These are phyloP conservation scores for Blastocystis sp. DNA, from an alignment of 352 stramenopile genomes.

Conservation along the genomic window DNA sequence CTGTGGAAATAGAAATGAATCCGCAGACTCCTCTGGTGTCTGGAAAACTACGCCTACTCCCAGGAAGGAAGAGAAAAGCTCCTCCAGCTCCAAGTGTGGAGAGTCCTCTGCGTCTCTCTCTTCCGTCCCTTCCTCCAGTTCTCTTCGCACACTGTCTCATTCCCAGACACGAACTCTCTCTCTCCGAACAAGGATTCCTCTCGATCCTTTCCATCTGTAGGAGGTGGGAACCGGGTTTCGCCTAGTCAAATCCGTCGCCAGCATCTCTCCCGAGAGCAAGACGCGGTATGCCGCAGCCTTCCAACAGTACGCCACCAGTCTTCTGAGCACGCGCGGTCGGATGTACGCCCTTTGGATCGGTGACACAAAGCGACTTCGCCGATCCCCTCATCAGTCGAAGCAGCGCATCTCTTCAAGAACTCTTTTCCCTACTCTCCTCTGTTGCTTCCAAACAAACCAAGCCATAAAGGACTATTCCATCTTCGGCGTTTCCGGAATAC, in stretches of 20 bases:
- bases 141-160: background rate
- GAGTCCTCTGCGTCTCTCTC: background rate
- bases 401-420: background rate
- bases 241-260: background rate
- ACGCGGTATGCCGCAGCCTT: background rate
- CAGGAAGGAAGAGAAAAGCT: background rate
- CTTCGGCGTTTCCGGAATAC: background rate
- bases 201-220: background rate
- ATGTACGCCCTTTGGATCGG: background rate
- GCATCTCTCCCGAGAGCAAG: background rate
- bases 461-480: conserved; percentile 13
- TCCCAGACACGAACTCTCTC: background rate
- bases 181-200: background rate
- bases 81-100: background rate
- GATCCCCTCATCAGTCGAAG: background rate
- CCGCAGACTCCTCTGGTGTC: background rate
- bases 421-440: background rate
- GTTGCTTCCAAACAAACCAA: background rate
- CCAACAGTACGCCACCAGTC: background rate
- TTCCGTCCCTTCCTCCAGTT: conserved; percentile 1
- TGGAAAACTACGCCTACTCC: conserved; percentile 6
- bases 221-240: background rate
- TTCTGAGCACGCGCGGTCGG: background rate
- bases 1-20: no score
- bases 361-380: background rate